These are phyloP conservation scores for Perkinsus marinus DNA, from an alignment of 169 alveolate genomes.

Conservation along the genomic window DNA sequence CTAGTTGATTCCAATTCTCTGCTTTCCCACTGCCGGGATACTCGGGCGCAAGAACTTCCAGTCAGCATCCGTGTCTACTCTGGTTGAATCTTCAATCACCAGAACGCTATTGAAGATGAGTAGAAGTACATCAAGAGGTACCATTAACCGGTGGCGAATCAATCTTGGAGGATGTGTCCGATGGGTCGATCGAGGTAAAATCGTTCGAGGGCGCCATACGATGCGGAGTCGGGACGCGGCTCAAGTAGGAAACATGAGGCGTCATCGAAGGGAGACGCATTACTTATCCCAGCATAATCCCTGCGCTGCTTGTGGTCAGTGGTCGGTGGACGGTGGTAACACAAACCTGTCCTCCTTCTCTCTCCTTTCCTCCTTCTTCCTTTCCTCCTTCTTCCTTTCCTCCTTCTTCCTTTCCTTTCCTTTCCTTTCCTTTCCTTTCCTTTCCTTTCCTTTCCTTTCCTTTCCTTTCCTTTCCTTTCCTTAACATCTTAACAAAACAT, in stretches of 20 bases:
- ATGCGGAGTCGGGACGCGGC: not conserved
- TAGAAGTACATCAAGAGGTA: not conserved
- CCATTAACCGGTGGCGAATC: not conserved
- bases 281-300: not conserved
- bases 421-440: too few species aligned
- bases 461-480: too few species aligned
- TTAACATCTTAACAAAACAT: too few species aligned
- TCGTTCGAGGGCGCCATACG: not conserved
- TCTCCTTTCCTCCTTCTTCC: too few species aligned
- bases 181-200: not conserved
- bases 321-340: conserved; percentile 64
- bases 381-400: too few species aligned
- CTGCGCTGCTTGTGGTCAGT: conserved; percentile 81
- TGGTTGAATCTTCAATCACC: not conserved
- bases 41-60: not conserved
- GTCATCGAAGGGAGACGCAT: not conserved
- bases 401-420: too few species aligned
- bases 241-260: not conserved
- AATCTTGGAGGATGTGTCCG: not conserved
- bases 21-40: not conserved
- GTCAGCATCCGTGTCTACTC: not conserved
- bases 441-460: too few species aligned
- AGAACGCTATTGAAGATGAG: not conserved
- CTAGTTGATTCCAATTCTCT: not conserved
- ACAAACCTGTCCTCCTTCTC: too few species aligned